These are phyloP conservation scores for Russula abietina DNA, from an alignment of 768 basidiomycete genomes.

Conservation along the genomic window DNA sequence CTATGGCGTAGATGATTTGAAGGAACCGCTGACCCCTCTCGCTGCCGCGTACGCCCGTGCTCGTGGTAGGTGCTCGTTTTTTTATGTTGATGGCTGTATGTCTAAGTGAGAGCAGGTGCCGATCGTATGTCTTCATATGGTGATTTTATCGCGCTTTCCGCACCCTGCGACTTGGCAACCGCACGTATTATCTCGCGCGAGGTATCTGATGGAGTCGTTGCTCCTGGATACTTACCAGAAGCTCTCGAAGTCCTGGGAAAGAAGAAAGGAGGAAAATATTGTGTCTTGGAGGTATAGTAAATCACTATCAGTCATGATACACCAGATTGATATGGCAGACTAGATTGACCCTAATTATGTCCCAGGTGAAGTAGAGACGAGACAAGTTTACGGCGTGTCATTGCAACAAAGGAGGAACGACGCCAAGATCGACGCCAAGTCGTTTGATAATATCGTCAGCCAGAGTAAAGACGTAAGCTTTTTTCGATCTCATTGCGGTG, in stretches of 20 bases:
- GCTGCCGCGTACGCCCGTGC: conserved; percentile 95
- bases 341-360: conserved; percentile 86
- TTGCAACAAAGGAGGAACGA: conserved; percentile 91
- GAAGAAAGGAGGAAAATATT: conserved; percentile 99
- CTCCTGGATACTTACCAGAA: conserved; percentile 83
- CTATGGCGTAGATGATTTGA: conserved; percentile 93
- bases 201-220: conserved; percentile 97
- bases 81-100: neutral
- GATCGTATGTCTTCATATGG: conserved; percentile 99
- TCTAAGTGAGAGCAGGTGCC: conserved; percentile 50
- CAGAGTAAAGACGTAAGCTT: conserved; percentile 72
- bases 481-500: neutral
- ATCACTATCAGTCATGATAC: neutral
- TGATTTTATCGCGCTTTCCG: conserved; percentile 95
- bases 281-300: conserved; percentile 74
- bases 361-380: conserved; percentile 79
- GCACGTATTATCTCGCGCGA: conserved; percentile 98
- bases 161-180: conserved; percentile 87
- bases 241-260: conserved; percentile 87
- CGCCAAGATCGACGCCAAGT: conserved; percentile 68
- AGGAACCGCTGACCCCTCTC: conserved; percentile 80
- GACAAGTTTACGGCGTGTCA: conserved; percentile 90
- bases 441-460: conserved; percentile 87
- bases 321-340: neutral
- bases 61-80: conserved; percentile 49